phyloP scores from a whole-genome alignment of 78 protist species.

The Pelomyxa schiedti region DNA sequence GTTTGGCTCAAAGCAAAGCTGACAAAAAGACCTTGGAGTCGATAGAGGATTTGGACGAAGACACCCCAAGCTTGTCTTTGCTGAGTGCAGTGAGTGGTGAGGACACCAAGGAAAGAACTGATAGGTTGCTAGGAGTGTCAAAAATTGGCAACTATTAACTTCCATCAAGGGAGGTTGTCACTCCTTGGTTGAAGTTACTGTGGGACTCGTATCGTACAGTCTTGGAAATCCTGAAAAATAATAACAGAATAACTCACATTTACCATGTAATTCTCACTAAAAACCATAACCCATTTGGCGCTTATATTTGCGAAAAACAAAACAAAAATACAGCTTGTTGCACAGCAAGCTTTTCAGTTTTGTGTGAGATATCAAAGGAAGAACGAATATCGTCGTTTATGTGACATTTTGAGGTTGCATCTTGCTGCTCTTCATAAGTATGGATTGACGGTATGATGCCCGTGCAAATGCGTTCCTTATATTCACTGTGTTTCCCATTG shows the following conservation, averaged over 20 bases:
- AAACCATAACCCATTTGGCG: too few relatives aligned
- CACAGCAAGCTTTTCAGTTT: constrained; percentile 66
- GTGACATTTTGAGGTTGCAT: constrained; percentile 64
- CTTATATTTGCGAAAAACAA: too few relatives aligned
- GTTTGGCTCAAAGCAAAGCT: constrained; percentile 10
- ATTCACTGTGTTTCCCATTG: too few relatives aligned
- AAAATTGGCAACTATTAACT: not conserved
- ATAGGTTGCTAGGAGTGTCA: constrained; percentile 2
- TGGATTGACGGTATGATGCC: not conserved
- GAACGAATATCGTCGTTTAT: constrained; percentile 65
- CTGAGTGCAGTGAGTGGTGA: not conserved
- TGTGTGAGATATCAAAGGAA: constrained; percentile 71
- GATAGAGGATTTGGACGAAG: constrained; percentile 6
- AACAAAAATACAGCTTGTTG: constrained; percentile 16
- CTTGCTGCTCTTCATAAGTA: constrained; percentile 24
- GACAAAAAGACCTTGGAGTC: not conserved
- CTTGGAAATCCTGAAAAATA: constrained; percentile 66
- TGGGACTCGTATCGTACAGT: constrained; percentile 74
- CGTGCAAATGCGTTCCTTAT: not conserved
- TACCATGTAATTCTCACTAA: constrained; percentile 36
- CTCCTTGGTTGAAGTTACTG: constrained; percentile 59
- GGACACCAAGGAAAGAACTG: constrained; percentile 1
- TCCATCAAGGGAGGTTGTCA: constrained; percentile 24
- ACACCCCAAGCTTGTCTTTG: constrained; percentile 1
- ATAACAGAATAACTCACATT: constrained; percentile 27